Base-by-base conservation (phyloP, 2,329 filamentous ascomycete genomes). In the Acrocalymma vagum region DNA sequence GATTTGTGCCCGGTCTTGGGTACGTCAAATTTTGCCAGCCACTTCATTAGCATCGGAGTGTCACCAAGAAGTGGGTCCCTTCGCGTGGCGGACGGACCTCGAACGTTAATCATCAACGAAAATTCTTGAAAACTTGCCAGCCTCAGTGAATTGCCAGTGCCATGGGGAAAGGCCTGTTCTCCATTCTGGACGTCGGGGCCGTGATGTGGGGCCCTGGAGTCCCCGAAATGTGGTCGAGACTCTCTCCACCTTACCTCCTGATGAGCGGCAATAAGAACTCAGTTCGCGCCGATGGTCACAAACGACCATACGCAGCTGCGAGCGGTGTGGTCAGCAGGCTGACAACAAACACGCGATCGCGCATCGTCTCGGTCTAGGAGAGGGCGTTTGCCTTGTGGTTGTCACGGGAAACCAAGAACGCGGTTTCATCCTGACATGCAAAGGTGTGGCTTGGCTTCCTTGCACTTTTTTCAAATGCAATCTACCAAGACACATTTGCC, bases 41-140 rank as follows among this genome's bases (percentile, higher is more conserved):
- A n/a, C n/a, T n/a, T n/a, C n/a, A n/a, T n/a, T n/a, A n/a, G 21
- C 31, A 26, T 16, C 31, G n/a, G 25, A 14, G 31, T 34, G 31
- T 34, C 31, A 26, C 31, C 23, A 9, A n/a, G 27, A 34, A 34
- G 31, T 16, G 22, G 31, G 31, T 22, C 3, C 15, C 22, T 3
- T 26, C 31, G 31, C 17, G 31, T 13, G 21, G 6, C 25, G 15
- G 25, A 27, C 15, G n/a, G 25, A 14, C n/a, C n/a, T 14, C 25
- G 15, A 11, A 11, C 25, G 25, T 13, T 27, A 27, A 14, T 14
- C 25, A 27, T 11, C n/a, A 27, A 27, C 15, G 25, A 11, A 27
- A 27, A 27, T 27, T 13, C 25, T 14, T 13, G 25, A 10, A 13
- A 11, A 11, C n/a, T 10, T 11, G 25, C n/a, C 25, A 27, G 25